Evolutionary conservation across 2,329 filamentous ascomycete genomes (phyloP).

Genomic region (Penicillium freii): DNA sequence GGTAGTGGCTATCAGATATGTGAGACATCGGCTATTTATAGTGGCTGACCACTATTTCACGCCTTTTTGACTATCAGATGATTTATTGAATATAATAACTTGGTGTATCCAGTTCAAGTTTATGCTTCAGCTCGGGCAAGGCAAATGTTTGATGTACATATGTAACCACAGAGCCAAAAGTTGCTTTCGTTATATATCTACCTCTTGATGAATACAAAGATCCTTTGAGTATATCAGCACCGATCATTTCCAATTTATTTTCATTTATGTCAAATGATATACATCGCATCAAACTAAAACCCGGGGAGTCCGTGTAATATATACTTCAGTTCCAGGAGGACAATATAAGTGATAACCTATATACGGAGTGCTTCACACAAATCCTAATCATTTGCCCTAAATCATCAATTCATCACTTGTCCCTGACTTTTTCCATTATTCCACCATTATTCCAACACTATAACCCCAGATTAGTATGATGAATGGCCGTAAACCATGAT

Average conservation of each 20-base stretch:
- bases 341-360: neutral
- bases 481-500: no score
- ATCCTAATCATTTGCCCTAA: neutral
- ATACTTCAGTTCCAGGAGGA: neutral
- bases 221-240: neutral
- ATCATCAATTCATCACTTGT: neutral
- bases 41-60: neutral
- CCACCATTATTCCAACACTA: neutral
- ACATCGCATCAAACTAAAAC: neutral
- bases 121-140: neutral
- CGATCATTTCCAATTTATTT: neutral
- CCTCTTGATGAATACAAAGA: neutral
- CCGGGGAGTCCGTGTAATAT: neutral
- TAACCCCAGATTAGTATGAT: neutral
- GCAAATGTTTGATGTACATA: neutral
- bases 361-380: no score
- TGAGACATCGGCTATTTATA: slow-evolving; percentile 29
- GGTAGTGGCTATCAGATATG: slow-evolving; percentile 8
- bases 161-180: neutral
- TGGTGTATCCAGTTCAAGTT: neutral
- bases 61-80: neutral
- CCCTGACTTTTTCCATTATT: neutral
- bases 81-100: neutral
- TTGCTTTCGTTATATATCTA: neutral
- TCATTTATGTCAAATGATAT: no score